These are phyloP conservation scores for Manihot esculenta DNA, from an alignment of 441 rosid genomes.

Conservation along the genomic window DNA sequence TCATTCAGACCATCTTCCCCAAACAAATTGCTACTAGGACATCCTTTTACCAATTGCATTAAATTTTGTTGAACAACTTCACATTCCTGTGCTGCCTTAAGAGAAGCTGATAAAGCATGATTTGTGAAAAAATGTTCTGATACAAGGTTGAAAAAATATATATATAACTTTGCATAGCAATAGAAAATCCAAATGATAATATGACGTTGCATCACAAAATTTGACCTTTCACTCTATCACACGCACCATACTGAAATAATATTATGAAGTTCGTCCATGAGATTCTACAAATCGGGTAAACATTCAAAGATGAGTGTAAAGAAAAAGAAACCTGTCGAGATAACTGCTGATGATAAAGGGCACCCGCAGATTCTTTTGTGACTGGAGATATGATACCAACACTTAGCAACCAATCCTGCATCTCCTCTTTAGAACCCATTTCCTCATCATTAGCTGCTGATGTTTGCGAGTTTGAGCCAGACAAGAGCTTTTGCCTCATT, in stretches of 20 bases:
- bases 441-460: conserved; percentile 64
- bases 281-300: too few species aligned
- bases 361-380: conserved; percentile 94
- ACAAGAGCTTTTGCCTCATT: conserved; percentile 86
- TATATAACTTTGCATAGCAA: neutral
- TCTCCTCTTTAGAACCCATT: conserved; percentile 89
- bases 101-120: neutral
- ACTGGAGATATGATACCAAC: conserved; percentile 96
- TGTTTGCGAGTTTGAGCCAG: conserved; percentile 59
- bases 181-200: neutral
- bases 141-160: neutral
- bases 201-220: neutral
- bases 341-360: conserved; percentile 83
- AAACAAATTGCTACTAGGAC: neutral
- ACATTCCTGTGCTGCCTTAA: neutral
- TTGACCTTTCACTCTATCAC: too few species aligned
- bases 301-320: neutral
- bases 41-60: neutral
- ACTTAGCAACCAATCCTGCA: conserved; percentile 92
- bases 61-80: neutral
- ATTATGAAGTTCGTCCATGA: too few species aligned
- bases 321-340: conserved; percentile 72
- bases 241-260: too few species aligned
- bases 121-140: neutral
- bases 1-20: neutral